Conservation (phyloP, 768 basidiomycete genomes). For the Phlegmacium glaucopus region DNA sequence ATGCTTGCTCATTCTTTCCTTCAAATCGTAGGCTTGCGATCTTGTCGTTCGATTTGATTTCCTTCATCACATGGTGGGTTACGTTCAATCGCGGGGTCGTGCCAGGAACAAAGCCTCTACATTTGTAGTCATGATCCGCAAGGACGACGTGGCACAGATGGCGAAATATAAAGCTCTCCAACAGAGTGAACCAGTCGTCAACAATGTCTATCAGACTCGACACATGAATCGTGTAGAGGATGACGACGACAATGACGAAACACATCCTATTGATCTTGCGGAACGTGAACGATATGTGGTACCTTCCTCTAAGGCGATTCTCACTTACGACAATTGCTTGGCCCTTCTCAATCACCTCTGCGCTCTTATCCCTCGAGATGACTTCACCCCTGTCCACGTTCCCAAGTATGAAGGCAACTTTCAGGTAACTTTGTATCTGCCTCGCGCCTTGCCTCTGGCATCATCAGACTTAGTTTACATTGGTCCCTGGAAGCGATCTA, state of each 20-base stretch:
- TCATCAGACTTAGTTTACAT: constrained; percentile 48
- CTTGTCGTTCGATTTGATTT: constrained; percentile 84
- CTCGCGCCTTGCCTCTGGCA: constrained; percentile 61
- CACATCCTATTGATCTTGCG: constrained; percentile 52
- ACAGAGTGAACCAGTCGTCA: constrained; percentile 62
- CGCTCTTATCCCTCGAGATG: constrained; percentile 69
- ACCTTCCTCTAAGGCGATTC: constrained; percentile 66
- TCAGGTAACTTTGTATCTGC: constrained; percentile 55
- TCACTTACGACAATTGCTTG: constrained; percentile 77
- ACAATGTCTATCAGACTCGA: constrained; percentile 56
- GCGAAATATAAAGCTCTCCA: constrained; percentile 57
- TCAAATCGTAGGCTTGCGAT: constrained; percentile 64
- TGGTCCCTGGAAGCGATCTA: constrained; percentile 62
- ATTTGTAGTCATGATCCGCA: constrained; percentile 78
- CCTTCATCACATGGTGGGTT: constrained; percentile 79
- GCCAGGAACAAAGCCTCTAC: constrained; percentile 74
- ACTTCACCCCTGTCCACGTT: constrained; percentile 55
- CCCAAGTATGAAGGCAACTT: constrained; percentile 68
- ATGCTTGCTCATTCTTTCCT: background rate
- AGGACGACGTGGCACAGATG: constrained; percentile 52
- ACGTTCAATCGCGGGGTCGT: constrained; percentile 86
- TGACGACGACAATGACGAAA: constrained; percentile 39
- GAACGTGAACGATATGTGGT: constrained; percentile 75
- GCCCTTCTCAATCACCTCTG: constrained; percentile 73
- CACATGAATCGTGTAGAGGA: constrained; percentile 32